phyloP scores from a whole-genome alignment of 2,329 filamentous ascomycete species.

The Chrysoporthe puriensis region DNA sequence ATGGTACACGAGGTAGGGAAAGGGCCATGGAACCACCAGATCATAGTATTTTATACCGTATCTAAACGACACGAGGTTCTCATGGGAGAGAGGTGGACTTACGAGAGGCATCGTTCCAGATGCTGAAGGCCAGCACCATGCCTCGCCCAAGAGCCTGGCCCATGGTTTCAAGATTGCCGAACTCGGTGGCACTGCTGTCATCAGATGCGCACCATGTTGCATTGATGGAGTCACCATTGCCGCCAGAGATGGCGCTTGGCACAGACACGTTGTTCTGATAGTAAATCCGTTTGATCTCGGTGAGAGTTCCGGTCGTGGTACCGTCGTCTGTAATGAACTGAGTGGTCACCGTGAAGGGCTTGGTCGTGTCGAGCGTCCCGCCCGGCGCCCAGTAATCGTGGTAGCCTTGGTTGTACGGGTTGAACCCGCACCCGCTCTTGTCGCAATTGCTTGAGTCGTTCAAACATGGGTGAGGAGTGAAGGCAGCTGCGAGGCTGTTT shows the following conservation, averaged over 20 bases:
- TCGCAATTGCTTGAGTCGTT: conserved; percentile 49
- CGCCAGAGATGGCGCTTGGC: conserved; percentile 30
- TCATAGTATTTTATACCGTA: too few relatives aligned
- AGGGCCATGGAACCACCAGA: too few relatives aligned
- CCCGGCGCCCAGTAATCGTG: conserved; percentile 36
- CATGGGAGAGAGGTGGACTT: not conserved
- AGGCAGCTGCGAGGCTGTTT: conserved; percentile 58
- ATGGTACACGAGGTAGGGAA: not conserved
- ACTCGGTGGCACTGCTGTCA: conserved; percentile 26
- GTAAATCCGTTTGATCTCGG: conserved; percentile 50
- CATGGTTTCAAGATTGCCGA: conserved; percentile 41
- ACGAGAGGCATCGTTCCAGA: conserved; percentile 51
- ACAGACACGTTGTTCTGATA: conserved; percentile 51
- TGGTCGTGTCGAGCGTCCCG: conserved; percentile 50
- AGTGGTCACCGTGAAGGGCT: conserved; percentile 44
- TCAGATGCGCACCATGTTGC: conserved; percentile 51
- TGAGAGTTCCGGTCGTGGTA: conserved; percentile 44
- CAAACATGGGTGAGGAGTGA: conserved; percentile 60
- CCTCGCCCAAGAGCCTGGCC: conserved; percentile 43
- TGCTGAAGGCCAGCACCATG: conserved; percentile 50
- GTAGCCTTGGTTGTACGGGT: conserved; percentile 33
- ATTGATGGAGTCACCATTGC: conserved; percentile 44
- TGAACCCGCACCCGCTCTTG: conserved; percentile 61
- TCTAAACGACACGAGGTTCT: too few relatives aligned
- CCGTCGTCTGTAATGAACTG: conserved; percentile 46